These are phyloP conservation scores for Filosporella fistucella DNA, from an alignment of 495 filamentous ascomycete genomes.

Conservation along the genomic window DNA sequence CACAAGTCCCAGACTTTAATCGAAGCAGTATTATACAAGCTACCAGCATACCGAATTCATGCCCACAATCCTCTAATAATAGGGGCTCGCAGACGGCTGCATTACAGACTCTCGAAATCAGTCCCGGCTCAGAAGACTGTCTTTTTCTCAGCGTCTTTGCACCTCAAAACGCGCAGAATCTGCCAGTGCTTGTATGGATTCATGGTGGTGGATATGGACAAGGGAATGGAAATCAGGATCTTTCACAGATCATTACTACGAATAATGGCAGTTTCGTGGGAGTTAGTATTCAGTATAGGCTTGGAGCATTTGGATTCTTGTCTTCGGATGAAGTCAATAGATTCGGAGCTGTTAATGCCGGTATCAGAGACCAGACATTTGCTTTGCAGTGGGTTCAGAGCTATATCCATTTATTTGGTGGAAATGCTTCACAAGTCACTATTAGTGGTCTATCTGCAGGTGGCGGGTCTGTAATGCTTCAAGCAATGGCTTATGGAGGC, in stretches of 20 bases:
- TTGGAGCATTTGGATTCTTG: slow-evolving; percentile 63
- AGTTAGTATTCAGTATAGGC: slow-evolving; percentile 57
- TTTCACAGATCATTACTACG: slow-evolving; percentile 35
- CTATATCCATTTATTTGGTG: slow-evolving; percentile 65
- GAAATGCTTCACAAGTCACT: slow-evolving; percentile 60
- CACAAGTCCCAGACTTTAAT: slow-evolving; percentile 13
- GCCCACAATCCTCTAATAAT: slow-evolving; percentile 1
- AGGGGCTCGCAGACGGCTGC: neutral
- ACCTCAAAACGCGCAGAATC: slow-evolving; percentile 27
- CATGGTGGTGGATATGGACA: slow-evolving; percentile 53
- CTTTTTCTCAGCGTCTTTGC: slow-evolving; percentile 38
- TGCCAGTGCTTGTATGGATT: slow-evolving; percentile 48
- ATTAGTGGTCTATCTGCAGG: slow-evolving; percentile 69
- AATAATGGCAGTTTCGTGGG: slow-evolving; percentile 48
- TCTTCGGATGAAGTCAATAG: slow-evolving; percentile 37
- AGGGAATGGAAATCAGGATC: slow-evolving; percentile 42
- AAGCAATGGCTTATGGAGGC: slow-evolving; percentile 52
- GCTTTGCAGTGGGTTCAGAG: slow-evolving; percentile 71
- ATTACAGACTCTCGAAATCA: neutral
- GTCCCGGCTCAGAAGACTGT: slow-evolving; percentile 40
- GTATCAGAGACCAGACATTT: slow-evolving; percentile 61
- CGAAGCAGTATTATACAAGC: neutral
- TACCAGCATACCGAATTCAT: neutral
- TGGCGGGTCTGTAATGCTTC: slow-evolving; percentile 60
- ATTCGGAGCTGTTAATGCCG: slow-evolving; percentile 54